Evolutionary conservation across 75 land plant species (phyloP).

Genomic region (Isoetes taiwanensis): DNA sequence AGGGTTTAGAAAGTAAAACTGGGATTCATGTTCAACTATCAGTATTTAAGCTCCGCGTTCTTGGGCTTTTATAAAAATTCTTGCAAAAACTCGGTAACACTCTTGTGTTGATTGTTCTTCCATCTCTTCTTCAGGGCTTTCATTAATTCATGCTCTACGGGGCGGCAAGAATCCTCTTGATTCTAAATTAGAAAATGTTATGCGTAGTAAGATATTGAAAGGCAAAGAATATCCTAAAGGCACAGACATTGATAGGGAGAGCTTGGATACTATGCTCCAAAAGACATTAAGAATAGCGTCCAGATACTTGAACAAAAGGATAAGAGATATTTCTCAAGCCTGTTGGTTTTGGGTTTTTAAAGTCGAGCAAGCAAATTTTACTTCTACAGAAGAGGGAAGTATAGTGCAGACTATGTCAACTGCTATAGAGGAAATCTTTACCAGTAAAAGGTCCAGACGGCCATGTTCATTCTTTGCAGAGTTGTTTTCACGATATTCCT

Average conservation of each 20-base stretch:
- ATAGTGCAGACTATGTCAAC: too few relatives aligned
- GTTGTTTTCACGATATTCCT: too few relatives aligned
- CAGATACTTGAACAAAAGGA: conserved; percentile 31
- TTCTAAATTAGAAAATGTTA: conserved; percentile 40
- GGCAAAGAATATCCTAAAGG: conserved; percentile 67
- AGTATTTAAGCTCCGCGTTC: conserved; percentile 76
- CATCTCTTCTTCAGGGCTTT: conserved; percentile 49
- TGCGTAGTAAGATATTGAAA: conserved; percentile 63
- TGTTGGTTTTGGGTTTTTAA: neutral
- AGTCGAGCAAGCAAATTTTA: too few relatives aligned
- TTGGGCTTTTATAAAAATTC: conserved; percentile 67
- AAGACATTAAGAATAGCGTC: conserved; percentile 50
- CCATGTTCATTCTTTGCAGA: too few relatives aligned
- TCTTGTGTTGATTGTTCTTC: conserved; percentile 39
- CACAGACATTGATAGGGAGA: conserved; percentile 24
- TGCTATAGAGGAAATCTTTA: too few relatives aligned
- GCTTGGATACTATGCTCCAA: conserved; percentile 38
- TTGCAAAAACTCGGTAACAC: conserved; percentile 58
- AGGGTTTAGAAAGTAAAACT: conserved; percentile 27
- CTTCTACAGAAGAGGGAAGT: too few relatives aligned
- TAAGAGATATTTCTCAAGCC: conserved; percentile 34
- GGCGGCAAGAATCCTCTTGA: conserved; percentile 52
- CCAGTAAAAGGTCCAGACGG: too few relatives aligned
- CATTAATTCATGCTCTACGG: conserved; percentile 33
- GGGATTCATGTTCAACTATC: conserved; percentile 56